Evolutionary conservation across 2,329 filamentous ascomycete species (phyloP).

Genomic region (Hypoxylon sp.): DNA sequence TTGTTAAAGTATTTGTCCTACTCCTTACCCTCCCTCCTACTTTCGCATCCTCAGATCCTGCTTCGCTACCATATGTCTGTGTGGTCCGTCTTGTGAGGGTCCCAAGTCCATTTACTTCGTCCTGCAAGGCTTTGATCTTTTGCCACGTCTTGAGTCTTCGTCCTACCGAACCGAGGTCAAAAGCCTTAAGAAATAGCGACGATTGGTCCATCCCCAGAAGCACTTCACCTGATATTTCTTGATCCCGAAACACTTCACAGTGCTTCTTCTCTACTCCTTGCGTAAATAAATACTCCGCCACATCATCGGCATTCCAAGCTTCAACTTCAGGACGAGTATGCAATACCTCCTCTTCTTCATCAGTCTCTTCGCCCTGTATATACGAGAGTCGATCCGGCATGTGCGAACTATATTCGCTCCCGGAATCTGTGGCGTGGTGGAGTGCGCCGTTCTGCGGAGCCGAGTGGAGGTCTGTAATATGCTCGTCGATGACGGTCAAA

Average conservation of each 20-base stretch:
- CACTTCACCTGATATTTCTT: conserved; percentile 96
- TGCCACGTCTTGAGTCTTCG: conserved; percentile 94
- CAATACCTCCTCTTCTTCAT: conserved; percentile 86
- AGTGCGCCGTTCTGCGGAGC: conserved; percentile 67
- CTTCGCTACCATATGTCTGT: conserved; percentile 71
- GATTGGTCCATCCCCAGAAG: conserved; percentile 95
- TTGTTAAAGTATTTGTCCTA: conserved; percentile 71
- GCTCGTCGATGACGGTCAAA: conserved; percentile 95
- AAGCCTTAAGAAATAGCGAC: conserved; percentile 94
- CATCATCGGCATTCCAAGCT: conserved; percentile 83
- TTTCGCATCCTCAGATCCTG: conserved; percentile 68
- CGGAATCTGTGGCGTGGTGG: conserved; percentile 78
- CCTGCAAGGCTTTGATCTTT: conserved; percentile 92
- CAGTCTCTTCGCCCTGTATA: conserved; percentile 93
- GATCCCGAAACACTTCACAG: conserved; percentile 93
- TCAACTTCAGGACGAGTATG: conserved; percentile 81
- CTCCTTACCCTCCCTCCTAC: conserved; percentile 61
- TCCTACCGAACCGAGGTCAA: conserved; percentile 92
- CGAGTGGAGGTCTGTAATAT: conserved; percentile 87
- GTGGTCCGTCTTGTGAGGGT: conserved; percentile 66
- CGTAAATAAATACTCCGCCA: conserved; percentile 90
- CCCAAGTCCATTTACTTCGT: conserved; percentile 78
- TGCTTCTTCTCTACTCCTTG: conserved; percentile 89
- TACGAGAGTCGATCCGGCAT: conserved; percentile 85
- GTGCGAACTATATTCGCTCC: conserved; percentile 90